Percentiles rank a stretch among this genome's conserved stretches.
Conservation (phyloP, 768 basidiomycete species). For the Agaricus blazei region DNA sequence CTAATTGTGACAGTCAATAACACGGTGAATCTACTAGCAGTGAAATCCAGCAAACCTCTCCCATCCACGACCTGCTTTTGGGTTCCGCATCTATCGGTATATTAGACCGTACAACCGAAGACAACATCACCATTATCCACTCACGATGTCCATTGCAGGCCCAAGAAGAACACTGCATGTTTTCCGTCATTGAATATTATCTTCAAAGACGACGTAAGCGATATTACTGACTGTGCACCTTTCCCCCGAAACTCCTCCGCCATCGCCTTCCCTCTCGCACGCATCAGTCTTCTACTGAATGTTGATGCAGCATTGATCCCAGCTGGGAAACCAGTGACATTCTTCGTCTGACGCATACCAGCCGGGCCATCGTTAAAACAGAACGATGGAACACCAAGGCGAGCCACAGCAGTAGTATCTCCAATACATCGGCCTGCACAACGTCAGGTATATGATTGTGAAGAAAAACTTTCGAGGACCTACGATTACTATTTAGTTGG, state of each 20-base stretch:
- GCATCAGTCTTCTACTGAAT: conserved; percentile 59
- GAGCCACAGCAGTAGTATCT: conserved; percentile 35
- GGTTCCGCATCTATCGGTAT: conserved; percentile 42
- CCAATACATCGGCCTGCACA: conserved; percentile 40
- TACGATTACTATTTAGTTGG: conserved; percentile 33
- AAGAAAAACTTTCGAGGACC: conserved; percentile 1
- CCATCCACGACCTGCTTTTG: conserved; percentile 45
- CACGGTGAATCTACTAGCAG: background rate
- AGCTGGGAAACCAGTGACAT: conserved; percentile 50
- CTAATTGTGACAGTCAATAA: conserved; percentile 17
- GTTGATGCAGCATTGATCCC: conserved; percentile 50
- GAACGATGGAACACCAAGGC: conserved; percentile 38
- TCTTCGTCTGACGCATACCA: conserved; percentile 35
- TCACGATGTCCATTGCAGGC: conserved; percentile 51
- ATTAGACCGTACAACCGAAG: background rate
- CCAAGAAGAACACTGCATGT: conserved; percentile 39
- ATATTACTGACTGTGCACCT: conserved; percentile 43
- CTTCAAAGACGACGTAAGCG: background rate
- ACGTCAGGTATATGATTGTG: too few species aligned
- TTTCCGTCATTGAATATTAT: background rate
- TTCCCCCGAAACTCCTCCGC: conserved; percentile 67
- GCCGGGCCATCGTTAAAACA: conserved; percentile 48
- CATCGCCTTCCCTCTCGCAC: conserved; percentile 54
- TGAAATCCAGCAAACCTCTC: conserved; percentile 28
- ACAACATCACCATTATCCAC: conserved; percentile 11